phyloP scores from a whole-genome alignment of 139 green algal genomes.

The Volvox africanus region DNA sequence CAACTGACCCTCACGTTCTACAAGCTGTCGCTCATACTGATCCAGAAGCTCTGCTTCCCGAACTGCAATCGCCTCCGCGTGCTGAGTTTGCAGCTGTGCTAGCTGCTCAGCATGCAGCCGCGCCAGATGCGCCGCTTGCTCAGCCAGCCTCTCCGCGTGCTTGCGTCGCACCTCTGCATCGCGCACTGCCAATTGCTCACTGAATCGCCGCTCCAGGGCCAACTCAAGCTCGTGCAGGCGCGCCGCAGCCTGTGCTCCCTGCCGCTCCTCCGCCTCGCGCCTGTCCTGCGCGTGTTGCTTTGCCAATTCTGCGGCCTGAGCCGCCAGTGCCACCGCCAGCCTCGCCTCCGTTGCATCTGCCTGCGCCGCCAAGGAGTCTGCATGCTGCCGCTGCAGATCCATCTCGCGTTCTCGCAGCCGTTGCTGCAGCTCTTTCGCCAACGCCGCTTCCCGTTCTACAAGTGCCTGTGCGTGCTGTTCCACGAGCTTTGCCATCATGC shows the following conservation, averaged over 20 bases:
- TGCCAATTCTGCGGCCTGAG: slow-evolving; percentile 8
- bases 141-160: slow-evolving; percentile 36
- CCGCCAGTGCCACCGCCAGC: background rate
- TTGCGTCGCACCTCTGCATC: slow-evolving; percentile 14
- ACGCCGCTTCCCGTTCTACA: background rate
- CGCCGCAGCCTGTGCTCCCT: background rate
- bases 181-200: background rate
- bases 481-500: background rate
- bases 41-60: slow-evolving; percentile 3
- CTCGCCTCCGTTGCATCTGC: background rate
- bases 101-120: slow-evolving; percentile 31
- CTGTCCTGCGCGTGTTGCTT: background rate
- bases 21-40: background rate
- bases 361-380: background rate
- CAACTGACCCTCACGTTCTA: background rate
- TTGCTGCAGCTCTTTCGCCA: background rate
- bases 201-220: background rate
- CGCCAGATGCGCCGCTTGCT: slow-evolving; percentile 38
- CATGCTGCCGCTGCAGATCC: background rate
- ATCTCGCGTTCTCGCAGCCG: background rate
- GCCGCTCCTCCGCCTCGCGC: background rate
- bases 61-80: background rate
- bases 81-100: background rate
- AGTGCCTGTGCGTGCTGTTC: background rate
- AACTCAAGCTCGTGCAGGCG: slow-evolving; percentile 4